These are phyloP conservation scores for Neostapfia colusana DNA, from an alignment of 176 grass and related monocot genomes.

Conservation along the genomic window DNA sequence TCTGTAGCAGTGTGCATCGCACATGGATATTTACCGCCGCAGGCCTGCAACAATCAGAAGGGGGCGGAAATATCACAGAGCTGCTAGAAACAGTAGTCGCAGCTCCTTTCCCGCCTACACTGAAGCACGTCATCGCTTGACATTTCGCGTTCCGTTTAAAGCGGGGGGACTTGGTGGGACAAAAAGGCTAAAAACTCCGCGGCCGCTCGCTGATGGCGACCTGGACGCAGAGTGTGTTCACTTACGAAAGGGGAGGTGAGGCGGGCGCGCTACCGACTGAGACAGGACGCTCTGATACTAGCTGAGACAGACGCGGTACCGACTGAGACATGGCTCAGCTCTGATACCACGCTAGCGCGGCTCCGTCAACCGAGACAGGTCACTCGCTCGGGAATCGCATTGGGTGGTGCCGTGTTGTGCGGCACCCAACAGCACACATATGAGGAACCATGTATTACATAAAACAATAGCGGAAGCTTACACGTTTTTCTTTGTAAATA, in stretches of 20 bases:
- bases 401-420: too few species aligned
- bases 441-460: too few species aligned
- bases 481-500: too few species aligned
- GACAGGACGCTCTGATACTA: too few species aligned
- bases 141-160: slow-evolving; percentile 27
- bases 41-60: neutral
- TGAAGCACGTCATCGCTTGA: slow-evolving; percentile 21
- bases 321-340: too few species aligned
- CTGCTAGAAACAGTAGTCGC: neutral
- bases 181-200: neutral
- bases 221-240: neutral
- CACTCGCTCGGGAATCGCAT: too few species aligned
- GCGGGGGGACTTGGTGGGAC: neutral
- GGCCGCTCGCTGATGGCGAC: neutral
- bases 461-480: too few species aligned
- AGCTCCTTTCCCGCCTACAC: neutral
- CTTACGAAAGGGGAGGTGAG: slow-evolving; percentile 21
- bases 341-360: too few species aligned
- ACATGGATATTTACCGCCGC: neutral
- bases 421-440: too few species aligned
- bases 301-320: too few species aligned
- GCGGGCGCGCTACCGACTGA: too few species aligned
- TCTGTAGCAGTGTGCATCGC: neutral
- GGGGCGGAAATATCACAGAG: neutral
- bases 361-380: too few species aligned